These are phyloP conservation scores for Penicillium lividum DNA, from an alignment of 495 filamentous ascomycete species.

Conservation along the genomic window DNA sequence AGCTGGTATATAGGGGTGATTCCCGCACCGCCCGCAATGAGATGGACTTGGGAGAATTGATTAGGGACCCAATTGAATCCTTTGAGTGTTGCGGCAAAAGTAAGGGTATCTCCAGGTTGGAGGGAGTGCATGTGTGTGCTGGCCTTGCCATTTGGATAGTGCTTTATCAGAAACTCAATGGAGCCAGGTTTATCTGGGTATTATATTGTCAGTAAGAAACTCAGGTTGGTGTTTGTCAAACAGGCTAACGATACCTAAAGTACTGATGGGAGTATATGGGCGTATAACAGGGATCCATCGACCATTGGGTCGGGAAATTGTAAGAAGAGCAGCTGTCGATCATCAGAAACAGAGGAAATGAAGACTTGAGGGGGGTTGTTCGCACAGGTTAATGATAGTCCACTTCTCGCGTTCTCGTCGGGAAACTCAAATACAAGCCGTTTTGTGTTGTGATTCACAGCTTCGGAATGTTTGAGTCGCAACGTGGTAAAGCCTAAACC, in stretches of 20 bases:
- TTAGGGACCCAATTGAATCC: slow-evolving; percentile 58
- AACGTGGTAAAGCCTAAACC: slow-evolving; percentile 22
- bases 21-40: slow-evolving; percentile 64
- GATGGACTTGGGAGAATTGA: slow-evolving; percentile 52
- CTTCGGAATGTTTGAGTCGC: slow-evolving; percentile 48
- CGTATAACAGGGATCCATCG: slow-evolving; percentile 54
- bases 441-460: slow-evolving; percentile 67
- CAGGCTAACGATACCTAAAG: slow-evolving; percentile 38
- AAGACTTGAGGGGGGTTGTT: slow-evolving; percentile 27
- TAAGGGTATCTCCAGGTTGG: slow-evolving; percentile 57
- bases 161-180: slow-evolving; percentile 63
- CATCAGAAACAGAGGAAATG: slow-evolving; percentile 5
- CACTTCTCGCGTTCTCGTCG: slow-evolving; percentile 46
- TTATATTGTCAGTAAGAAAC: not conserved
- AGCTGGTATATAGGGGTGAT: slow-evolving; percentile 67
- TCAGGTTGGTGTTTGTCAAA: too few species aligned
- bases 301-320: slow-evolving; percentile 53
- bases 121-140: slow-evolving; percentile 63
- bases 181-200: slow-evolving; percentile 51
- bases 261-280: slow-evolving; percentile 62
- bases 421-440: slow-evolving; percentile 63
- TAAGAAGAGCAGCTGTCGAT: slow-evolving; percentile 42
- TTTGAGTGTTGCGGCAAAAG: slow-evolving; percentile 51
- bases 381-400: slow-evolving; percentile 55
- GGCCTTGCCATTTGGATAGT: slow-evolving; percentile 63